phyloP scores from a whole-genome alignment of 1,284 basidiomycete genomes.

The Rhodotorula sp. region DNA sequence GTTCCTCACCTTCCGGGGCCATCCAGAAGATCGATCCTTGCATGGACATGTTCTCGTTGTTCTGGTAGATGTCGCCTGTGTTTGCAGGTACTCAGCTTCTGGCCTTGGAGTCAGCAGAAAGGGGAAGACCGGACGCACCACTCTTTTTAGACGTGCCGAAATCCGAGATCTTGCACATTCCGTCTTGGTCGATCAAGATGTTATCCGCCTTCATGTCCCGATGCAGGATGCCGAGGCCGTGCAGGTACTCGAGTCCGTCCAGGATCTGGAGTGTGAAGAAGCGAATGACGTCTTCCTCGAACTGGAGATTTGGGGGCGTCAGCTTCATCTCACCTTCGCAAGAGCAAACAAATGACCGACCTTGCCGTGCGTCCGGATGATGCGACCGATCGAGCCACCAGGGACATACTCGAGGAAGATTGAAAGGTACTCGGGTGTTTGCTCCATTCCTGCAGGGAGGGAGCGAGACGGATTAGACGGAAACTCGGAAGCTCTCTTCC shows the following conservation, averaged over 20 bases:
- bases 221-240: conserved; percentile 87
- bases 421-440: conserved; percentile 82
- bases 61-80: conserved; percentile 74
- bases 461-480: conserved; percentile 1
- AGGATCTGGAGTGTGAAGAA: conserved; percentile 92
- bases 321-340: not conserved
- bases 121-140: conserved; percentile 28
- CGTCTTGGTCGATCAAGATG: conserved; percentile 88
- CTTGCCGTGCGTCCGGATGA: conserved; percentile 79
- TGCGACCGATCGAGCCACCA: conserved; percentile 91
- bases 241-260: conserved; percentile 87
- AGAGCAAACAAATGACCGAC: not conserved
- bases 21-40: conserved; percentile 98
- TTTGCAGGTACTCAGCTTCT: not conserved
- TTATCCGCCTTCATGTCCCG: conserved; percentile 99
- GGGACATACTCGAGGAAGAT: conserved; percentile 99
- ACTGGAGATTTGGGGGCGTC: conserved; percentile 54
- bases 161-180: conserved; percentile 96
- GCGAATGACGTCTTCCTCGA: conserved; percentile 86
- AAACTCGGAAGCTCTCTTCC: not conserved
- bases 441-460: conserved; percentile 64
- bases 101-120: not conserved
- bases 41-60: conserved; percentile 71
- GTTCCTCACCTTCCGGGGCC: conserved; percentile 71
- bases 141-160: conserved; percentile 93